These are phyloP conservation scores for Aspergillus sclerotiicarbonarius DNA, from an alignment of 495 filamentous ascomycete genomes.

Conservation along the genomic window DNA sequence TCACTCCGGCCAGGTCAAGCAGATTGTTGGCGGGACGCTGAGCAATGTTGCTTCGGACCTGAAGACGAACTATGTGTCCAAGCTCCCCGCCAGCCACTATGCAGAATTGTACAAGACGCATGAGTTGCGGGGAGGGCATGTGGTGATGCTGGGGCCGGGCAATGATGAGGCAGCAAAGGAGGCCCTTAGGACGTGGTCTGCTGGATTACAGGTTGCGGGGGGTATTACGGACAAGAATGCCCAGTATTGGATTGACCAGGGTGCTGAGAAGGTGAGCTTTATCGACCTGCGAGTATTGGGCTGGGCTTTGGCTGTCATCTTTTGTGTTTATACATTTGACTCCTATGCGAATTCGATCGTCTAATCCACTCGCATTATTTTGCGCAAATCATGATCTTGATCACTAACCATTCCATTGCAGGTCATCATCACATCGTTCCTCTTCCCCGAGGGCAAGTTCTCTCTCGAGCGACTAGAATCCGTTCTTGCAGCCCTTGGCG, in stretches of 20 bases:
- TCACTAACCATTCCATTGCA: conserved; percentile 37
- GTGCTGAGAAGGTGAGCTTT: conserved; percentile 79
- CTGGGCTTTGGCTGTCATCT: background rate
- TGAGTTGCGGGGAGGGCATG: conserved; percentile 75
- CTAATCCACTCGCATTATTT: too few species aligned
- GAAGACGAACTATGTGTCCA: conserved; percentile 88
- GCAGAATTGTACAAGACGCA: conserved; percentile 73
- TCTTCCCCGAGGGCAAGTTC: conserved; percentile 83
- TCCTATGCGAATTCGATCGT: too few species aligned
- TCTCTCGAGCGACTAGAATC: conserved; percentile 67
- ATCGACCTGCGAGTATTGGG: background rate
- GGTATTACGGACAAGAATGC: conserved; percentile 88
- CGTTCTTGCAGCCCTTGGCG: conserved; percentile 66
- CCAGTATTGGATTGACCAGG: conserved; percentile 76
- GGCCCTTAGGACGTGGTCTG: conserved; percentile 73
- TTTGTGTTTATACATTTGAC: too few species aligned
- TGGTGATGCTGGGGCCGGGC: conserved; percentile 90
- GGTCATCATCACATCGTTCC: conserved; percentile 85
- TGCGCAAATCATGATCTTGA: background rate
- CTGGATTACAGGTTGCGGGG: conserved; percentile 80
- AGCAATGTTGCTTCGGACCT: conserved; percentile 61
- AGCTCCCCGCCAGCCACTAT: conserved; percentile 75
- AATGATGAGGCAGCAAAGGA: conserved; percentile 79
- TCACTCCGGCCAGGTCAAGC: conserved; percentile 92
- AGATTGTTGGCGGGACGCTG: conserved; percentile 94